These are phyloP conservation scores for Mycena capillaripes DNA, from an alignment of 768 basidiomycete species.

Conservation along the genomic window DNA sequence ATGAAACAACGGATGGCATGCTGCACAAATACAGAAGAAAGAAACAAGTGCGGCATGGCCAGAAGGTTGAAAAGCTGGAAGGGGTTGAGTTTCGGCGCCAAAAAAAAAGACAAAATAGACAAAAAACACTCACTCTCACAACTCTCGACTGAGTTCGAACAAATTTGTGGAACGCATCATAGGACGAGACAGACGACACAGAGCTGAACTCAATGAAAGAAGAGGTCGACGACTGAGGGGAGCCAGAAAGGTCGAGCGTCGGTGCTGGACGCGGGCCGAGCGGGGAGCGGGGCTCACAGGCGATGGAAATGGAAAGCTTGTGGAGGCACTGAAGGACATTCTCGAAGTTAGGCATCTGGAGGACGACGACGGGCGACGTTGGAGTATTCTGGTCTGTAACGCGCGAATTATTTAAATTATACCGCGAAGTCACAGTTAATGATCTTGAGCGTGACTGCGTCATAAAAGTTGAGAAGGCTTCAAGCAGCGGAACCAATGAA, in stretches of 20 bases:
- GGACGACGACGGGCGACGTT: not conserved
- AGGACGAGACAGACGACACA: not conserved
- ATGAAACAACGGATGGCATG: slow-evolving; percentile 9
- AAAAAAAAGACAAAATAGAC: not conserved
- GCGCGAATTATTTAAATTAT: not conserved
- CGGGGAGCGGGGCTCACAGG: slow-evolving; percentile 18
- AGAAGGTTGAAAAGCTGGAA: slow-evolving; percentile 20
- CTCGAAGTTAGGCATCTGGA: slow-evolving; percentile 1
- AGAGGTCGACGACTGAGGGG: slow-evolving; percentile 33
- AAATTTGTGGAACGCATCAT: slow-evolving; percentile 31
- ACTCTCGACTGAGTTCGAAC: slow-evolving; percentile 32
- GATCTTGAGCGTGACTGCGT: not conserved
- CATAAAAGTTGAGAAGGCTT: not conserved
- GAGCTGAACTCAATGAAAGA: slow-evolving; percentile 33
- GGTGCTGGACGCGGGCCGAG: slow-evolving; percentile 21
- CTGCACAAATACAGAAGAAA: slow-evolving; percentile 20
- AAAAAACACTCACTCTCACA: slow-evolving; percentile 25
- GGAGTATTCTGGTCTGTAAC: slow-evolving; percentile 4
- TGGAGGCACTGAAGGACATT: slow-evolving; percentile 24
- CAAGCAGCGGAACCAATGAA: not conserved
- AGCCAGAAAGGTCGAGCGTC: slow-evolving; percentile 13
- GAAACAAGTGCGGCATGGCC: slow-evolving; percentile 2
- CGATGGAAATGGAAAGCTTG: slow-evolving; percentile 18
- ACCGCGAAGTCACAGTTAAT: not conserved
- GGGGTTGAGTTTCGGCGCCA: not conserved